phyloP scores from a whole-genome alignment of 108 stramenopile species.

The Thalassiosira profunda region DNA sequence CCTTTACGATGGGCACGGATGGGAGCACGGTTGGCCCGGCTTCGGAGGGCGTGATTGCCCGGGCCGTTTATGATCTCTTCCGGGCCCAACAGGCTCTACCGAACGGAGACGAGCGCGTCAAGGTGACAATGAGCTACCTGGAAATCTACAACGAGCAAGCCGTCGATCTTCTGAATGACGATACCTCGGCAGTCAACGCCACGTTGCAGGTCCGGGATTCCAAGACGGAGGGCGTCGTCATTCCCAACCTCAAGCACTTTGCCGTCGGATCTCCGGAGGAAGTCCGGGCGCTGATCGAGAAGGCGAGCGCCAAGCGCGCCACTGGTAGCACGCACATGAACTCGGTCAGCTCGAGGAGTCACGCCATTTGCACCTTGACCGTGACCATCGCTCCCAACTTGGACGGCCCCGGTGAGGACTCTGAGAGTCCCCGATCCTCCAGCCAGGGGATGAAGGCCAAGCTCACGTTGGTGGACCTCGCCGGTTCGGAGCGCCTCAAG shows the following conservation, averaged over 20 bases:
- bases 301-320: conserved; percentile 64
- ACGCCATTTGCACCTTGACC: conserved; percentile 94
- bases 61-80: conserved; percentile 64
- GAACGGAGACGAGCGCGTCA: conserved; percentile 28
- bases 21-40: neutral
- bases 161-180: conserved; percentile 50
- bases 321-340: conserved; percentile 93
- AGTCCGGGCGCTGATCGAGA: conserved; percentile 59
- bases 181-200: conserved; percentile 10
- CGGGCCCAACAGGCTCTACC: conserved; percentile 8
- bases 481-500: conserved; percentile 84
- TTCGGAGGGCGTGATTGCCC: conserved; percentile 61
- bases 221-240: conserved; percentile 65
- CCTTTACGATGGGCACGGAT: conserved; percentile 41
- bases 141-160: conserved; percentile 79
- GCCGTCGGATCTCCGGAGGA: conserved; percentile 57
- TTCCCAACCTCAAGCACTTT: conserved; percentile 63
- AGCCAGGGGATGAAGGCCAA: conserved; percentile 44
- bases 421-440: neutral
- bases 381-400: conserved; percentile 54
- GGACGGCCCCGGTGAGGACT: too few relatives aligned
- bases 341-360: conserved; percentile 81
- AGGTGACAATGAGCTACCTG: conserved; percentile 66
- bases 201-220: conserved; percentile 57
- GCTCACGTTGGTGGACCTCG: conserved; percentile 78